Base-by-base conservation (phyloP, 129 eudicot species). In the Flaveria bidentis region DNA sequence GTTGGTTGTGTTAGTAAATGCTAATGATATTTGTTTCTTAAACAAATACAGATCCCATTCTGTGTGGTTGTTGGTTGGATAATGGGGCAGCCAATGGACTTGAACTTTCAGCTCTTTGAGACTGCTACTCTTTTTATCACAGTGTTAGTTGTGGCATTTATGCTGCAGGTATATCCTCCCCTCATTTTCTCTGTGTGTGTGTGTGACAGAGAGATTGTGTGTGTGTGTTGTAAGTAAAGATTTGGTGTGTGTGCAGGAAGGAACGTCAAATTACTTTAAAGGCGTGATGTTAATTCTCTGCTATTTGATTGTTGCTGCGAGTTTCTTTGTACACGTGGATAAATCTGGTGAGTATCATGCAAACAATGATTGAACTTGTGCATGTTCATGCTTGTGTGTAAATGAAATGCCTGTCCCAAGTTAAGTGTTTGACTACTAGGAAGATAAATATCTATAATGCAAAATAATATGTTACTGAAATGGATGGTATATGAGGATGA, bases 1-100 rank as follows among this genome's bases (percentile, higher is more conserved):
- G 15, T 1, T 15, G 69, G 46, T 30, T 62, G 22, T 62, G 42
- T 30, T 30, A 15, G 16, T 63, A 30, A 33, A 15, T 14, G n/a
- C 14, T 14, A 30, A 3, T 30, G 44, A 26, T 25, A 60, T 26
- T 60, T 20, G 7, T 36, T 42, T n/a, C 9, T 62, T 28, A 14
- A 61, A 63, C 49, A 13, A 56, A 28, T 87, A 79, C 90, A 93
- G 98, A 93, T 93, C 53, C 98, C 98, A 5, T 93, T 88, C 80
- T 93, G 98, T 74, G 98, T 93, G 64, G 91, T 93, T 68, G 89
- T 90, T 71, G 98, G 96, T 73, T 93, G 98, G 98, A 58, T 86
- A 74, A 93, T 93, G 95, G 96, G 96, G 44, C 78, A 90, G 76
- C 91, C 80, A 17, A 93, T 93, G 98, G 95, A 93, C 85, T 78